Base-by-base conservation (phyloP, 208 protist species). In the Zelonia costaricensis region DNA sequence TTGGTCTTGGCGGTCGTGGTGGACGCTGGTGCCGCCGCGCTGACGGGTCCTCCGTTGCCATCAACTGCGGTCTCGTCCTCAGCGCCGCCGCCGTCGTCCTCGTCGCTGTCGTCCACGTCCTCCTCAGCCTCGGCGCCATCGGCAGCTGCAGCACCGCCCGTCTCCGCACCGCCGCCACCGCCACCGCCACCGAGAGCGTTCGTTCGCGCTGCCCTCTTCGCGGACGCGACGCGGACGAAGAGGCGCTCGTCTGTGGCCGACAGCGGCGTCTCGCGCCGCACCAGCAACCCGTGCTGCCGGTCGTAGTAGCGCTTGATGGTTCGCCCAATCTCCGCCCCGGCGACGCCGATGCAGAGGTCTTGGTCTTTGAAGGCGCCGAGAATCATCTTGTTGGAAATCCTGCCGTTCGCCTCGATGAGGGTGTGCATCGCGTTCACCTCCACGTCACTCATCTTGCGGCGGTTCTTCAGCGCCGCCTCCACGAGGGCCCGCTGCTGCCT, bases 271-370 rank as follows among this genome's bases (percentile, higher is more conserved):
- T 44, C 57, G 13, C 89, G 82, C 12, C 70, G 78, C 12, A 91
- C 58, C 13, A 92, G 59, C 16, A 69, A 78, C 13, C 79, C 73
- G 44, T 87, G 86, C 15, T 74, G 75, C 4, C 77, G 62, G 31
- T 93, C 86, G 66, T 92, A 95, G 61, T 81, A 88, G 12, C 89
- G 83, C 40, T 80, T 85, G 54, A 95, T 67, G 5, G 83, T 87
- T 10, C 89, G 74, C 35, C 53, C 54, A 23, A 92, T 79, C 69
- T 92, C 85, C 0, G 80, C 80, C 27, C 70, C 62, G 12, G 86
- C 59, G 15, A 95, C 86, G 9, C 84, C 84, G 8, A 74, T 53
- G 49, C 85, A 95, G 40, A 83, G 67, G 35, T 86, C 74, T 59
- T 90, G 83, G 31, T 78, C 43, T 35, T 57, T 64, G 5, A 95